Conservation (phyloP, 1,139 yeast species). For the Protomyces pachydermus region DNA sequence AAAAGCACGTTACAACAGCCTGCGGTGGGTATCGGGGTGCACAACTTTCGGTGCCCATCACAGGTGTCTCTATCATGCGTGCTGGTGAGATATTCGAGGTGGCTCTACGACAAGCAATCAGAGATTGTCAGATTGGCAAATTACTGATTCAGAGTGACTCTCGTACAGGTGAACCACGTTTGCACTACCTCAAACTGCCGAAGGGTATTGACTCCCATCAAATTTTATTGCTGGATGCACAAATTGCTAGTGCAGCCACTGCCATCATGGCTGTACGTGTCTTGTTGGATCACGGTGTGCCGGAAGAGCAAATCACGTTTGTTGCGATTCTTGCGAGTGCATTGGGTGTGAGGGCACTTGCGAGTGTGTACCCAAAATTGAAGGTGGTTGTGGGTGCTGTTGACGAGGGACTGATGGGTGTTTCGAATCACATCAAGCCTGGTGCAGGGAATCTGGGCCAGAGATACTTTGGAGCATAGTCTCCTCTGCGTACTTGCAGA, state of each 20-base stretch:
- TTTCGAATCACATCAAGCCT: constrained; percentile 24
- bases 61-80: constrained; percentile 74
- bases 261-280: constrained; percentile 92
- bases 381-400: constrained; percentile 66
- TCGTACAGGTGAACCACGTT: constrained; percentile 85
- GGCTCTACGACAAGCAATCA: constrained; percentile 67
- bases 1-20: constrained; percentile 47
- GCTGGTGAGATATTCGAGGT: constrained; percentile 91
- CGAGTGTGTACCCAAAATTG: constrained; percentile 66
- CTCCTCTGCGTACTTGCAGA: neutral
- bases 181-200: constrained; percentile 70
- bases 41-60: constrained; percentile 43
- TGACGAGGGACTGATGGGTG: constrained; percentile 35
- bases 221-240: constrained; percentile 76
- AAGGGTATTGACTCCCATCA: constrained; percentile 36
- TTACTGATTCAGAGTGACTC: constrained; percentile 82
- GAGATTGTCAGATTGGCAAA: constrained; percentile 75
- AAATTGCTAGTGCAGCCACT: constrained; percentile 87
- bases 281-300: constrained; percentile 72
- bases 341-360: constrained; percentile 67
- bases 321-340: constrained; percentile 72
- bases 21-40: constrained; percentile 45
- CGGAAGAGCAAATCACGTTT: constrained; percentile 57
- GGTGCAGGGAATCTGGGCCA: constrained; percentile 29
- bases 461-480: constrained; percentile 26